A percentile compares a stretch with the other conserved stretches of the same genome.
Evolutionary conservation across 495 filamentous ascomycete genomes (phyloP).

Genomic region (Endocarpon pusillum): DNA sequence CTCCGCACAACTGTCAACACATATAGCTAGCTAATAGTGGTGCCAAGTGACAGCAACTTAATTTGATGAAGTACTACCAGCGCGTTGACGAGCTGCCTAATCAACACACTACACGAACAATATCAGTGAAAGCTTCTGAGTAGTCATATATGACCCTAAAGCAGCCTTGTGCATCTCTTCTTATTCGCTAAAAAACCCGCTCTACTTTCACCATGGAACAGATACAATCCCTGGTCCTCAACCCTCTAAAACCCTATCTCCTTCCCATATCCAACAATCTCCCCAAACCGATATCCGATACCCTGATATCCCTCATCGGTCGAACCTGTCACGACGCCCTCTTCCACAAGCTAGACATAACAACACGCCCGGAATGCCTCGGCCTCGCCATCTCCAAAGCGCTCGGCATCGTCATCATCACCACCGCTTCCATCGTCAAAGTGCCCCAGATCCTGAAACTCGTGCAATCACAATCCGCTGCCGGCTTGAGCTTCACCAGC

Average conservation of each 20-base stretch:
- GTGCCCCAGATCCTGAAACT: slow-evolving; percentile 91
- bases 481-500: slow-evolving; percentile 71
- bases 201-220: slow-evolving; percentile 25
- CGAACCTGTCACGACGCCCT: slow-evolving; percentile 67
- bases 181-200: too few relatives aligned
- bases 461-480: slow-evolving; percentile 54
- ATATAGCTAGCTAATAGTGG: too few relatives aligned
- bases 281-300: slow-evolving; percentile 57
- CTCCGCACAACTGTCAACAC: too few relatives aligned
- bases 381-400: slow-evolving; percentile 80
- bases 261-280: slow-evolving; percentile 67
- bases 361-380: slow-evolving; percentile 51
- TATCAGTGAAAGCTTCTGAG: too few relatives aligned
- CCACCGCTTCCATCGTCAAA: slow-evolving; percentile 77
- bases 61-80: too few relatives aligned
- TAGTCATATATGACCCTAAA: too few relatives aligned
- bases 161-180: too few relatives aligned
- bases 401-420: slow-evolving; percentile 83
- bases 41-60: too few relatives aligned
- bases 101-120: too few relatives aligned
- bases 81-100: too few relatives aligned
- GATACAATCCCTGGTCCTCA: slow-evolving; percentile 33
- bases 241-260: slow-evolving; percentile 45
- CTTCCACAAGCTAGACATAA: slow-evolving; percentile 60
- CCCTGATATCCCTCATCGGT: slow-evolving; percentile 65